Conservation (phyloP, 306 rosid species). For the Lupinus albus region DNA sequence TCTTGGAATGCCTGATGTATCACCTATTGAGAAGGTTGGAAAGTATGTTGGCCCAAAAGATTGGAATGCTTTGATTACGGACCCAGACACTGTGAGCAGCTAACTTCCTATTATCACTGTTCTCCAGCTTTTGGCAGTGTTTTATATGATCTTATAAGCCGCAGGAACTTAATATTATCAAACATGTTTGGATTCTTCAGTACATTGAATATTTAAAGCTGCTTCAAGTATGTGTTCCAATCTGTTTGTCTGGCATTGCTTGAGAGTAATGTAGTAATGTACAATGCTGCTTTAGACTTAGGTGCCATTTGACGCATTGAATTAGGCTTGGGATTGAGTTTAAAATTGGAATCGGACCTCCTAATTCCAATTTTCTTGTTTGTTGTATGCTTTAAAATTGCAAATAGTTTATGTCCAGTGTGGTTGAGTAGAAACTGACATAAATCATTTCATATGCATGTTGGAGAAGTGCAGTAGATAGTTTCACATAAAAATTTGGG, state of each 20-base stretch:
- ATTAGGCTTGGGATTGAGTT: no score
- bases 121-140: slow-evolving; percentile 12
- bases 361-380: no score
- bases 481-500: background rate
- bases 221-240: background rate
- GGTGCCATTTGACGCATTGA: no score
- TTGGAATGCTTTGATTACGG: slow-evolving; percentile 80
- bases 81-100: slow-evolving; percentile 74
- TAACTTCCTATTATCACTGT: slow-evolving; percentile 20
- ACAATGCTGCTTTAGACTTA: background rate
- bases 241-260: slow-evolving; percentile 14
- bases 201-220: slow-evolving; percentile 16
- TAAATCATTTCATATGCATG: slow-evolving; percentile 2
- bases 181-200: slow-evolving; percentile 30
- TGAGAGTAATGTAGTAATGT: background rate
- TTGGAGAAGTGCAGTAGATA: slow-evolving; percentile 12
- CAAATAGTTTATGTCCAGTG: slow-evolving; percentile 16
- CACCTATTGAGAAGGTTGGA: slow-evolving; percentile 81
- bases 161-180: slow-evolving; percentile 10
- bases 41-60: slow-evolving; percentile 77
- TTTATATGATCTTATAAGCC: no score
- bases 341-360: no score
- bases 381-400: background rate
- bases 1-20: slow-evolving; percentile 83
- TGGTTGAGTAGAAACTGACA: slow-evolving; percentile 3